These are phyloP conservation scores for Saturnispora kantuleensis DNA, from an alignment of 805 yeast genomes.

Conservation along the genomic window DNA sequence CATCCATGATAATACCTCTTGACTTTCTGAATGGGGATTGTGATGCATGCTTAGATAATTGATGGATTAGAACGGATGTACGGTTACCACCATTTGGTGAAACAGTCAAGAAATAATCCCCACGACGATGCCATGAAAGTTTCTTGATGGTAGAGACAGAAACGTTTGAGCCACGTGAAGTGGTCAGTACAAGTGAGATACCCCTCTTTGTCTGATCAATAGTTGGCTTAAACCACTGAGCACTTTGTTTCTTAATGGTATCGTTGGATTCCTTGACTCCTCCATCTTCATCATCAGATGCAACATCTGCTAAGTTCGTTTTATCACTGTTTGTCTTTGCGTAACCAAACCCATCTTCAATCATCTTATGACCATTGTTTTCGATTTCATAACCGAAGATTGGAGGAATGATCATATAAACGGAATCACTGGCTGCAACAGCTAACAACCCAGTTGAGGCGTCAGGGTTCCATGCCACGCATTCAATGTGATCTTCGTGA, in stretches of 20 bases:
- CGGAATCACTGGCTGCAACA: constrained; percentile 69
- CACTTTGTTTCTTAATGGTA: constrained; percentile 38
- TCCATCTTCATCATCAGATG: constrained; percentile 32
- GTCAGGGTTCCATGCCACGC: constrained; percentile 86
- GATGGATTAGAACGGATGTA: constrained; percentile 86
- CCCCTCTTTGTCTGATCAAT: constrained; percentile 51
- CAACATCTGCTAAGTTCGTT: constrained; percentile 24
- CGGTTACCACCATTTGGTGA: constrained; percentile 81
- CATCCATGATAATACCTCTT: constrained; percentile 91
- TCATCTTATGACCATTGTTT: constrained; percentile 63
- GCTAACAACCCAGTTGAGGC: constrained; percentile 67
- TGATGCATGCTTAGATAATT: constrained; percentile 84
- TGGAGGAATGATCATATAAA: constrained; percentile 80
- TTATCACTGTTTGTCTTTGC: constrained; percentile 32
- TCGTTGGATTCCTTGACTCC: constrained; percentile 10
- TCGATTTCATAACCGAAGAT: constrained; percentile 83
- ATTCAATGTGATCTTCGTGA: constrained; percentile 68
- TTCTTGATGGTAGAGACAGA: constrained; percentile 61
- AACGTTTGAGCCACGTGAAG: constrained; percentile 27
- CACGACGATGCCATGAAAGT: constrained; percentile 92
- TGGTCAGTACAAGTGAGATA: constrained; percentile 60
- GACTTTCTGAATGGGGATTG: constrained; percentile 93
- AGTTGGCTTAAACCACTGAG: constrained; percentile 80
- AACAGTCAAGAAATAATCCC: constrained; percentile 94
- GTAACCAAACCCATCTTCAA: constrained; percentile 90